These are phyloP conservation scores for Exophiala alcalophila DNA, from an alignment of 2,329 filamentous ascomycete genomes.

Conservation along the genomic window DNA sequence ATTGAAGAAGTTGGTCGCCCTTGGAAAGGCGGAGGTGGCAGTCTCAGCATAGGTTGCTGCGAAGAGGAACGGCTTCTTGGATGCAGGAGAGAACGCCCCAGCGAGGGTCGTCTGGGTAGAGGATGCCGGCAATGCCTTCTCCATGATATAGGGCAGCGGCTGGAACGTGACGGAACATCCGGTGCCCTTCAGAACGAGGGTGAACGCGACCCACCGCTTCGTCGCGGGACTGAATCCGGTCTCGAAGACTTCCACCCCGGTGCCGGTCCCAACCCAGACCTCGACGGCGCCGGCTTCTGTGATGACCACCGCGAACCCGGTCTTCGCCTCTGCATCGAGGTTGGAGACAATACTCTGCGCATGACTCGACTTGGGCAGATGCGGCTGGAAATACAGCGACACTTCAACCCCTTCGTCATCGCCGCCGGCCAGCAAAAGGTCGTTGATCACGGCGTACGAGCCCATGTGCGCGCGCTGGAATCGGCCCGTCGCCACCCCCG, in stretches of 20 bases:
- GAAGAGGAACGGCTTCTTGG: slow-evolving; percentile 2
- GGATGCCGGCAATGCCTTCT: background rate
- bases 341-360: slow-evolving; percentile 17
- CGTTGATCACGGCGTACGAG: slow-evolving; percentile 15
- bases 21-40: background rate
- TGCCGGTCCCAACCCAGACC: slow-evolving; percentile 12
- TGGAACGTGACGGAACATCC: slow-evolving; percentile 1
- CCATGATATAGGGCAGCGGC: slow-evolving; percentile 9
- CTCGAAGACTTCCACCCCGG: slow-evolving; percentile 5
- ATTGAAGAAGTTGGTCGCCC: slow-evolving; percentile 19
- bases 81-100: background rate
- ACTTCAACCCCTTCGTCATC: slow-evolving; percentile 3
- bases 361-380: slow-evolving; percentile 10
- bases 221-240: slow-evolving; percentile 10
- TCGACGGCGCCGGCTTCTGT: slow-evolving; percentile 8
- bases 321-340: slow-evolving; percentile 10
- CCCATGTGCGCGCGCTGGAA: slow-evolving; percentile 17
- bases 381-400: slow-evolving; percentile 18
- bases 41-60: slow-evolving; percentile 9
- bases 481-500: slow-evolving; percentile 6
- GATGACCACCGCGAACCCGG: slow-evolving; percentile 19
- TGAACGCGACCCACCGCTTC: slow-evolving; percentile 11
- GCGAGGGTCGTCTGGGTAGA: background rate
- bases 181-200: slow-evolving; percentile 3
- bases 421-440: slow-evolving; percentile 1